These are phyloP conservation scores for Trichomonas tenax DNA, from an alignment of 208 protist genomes.

Conservation along the genomic window DNA sequence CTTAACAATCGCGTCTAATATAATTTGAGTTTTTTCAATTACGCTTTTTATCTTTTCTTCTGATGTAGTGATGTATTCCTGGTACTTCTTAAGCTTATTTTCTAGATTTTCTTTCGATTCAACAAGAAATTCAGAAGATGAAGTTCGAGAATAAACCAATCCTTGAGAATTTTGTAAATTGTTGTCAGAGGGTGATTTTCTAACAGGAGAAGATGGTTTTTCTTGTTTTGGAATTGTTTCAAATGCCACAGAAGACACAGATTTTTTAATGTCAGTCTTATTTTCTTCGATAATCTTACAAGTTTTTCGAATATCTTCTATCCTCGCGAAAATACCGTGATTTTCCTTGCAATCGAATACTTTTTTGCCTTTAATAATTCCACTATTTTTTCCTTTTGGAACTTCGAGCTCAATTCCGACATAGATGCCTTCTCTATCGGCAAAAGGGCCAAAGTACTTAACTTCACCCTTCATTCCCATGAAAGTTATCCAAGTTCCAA, in stretches of 20 bases:
- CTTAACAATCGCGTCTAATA: not conserved
- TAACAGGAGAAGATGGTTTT: not conserved
- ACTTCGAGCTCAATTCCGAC: not conserved
- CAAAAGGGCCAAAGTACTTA: not conserved
- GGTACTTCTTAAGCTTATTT: not conserved
- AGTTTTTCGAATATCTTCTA: not conserved
- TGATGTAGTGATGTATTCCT: not conserved
- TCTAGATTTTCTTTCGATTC: not conserved
- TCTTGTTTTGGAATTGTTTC: not conserved
- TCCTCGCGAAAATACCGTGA: not conserved
- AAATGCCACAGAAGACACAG: not conserved
- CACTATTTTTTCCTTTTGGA: constrained; percentile 21
- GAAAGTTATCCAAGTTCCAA: not conserved
- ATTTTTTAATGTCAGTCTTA: not conserved
- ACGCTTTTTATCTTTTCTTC: not conserved
- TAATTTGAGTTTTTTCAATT: not conserved
- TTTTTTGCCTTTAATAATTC: not conserved
- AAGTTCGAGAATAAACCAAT: not conserved
- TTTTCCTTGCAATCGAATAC: not conserved
- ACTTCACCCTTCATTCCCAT: not conserved
- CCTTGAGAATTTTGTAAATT: not conserved
- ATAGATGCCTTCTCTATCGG: not conserved
- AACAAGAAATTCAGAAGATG: not conserved
- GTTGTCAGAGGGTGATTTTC: not conserved
- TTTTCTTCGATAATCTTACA: not conserved